Base-by-base conservation (phyloP, 2,329 filamentous ascomycete species). In the Metarhizium sp. region DNA sequence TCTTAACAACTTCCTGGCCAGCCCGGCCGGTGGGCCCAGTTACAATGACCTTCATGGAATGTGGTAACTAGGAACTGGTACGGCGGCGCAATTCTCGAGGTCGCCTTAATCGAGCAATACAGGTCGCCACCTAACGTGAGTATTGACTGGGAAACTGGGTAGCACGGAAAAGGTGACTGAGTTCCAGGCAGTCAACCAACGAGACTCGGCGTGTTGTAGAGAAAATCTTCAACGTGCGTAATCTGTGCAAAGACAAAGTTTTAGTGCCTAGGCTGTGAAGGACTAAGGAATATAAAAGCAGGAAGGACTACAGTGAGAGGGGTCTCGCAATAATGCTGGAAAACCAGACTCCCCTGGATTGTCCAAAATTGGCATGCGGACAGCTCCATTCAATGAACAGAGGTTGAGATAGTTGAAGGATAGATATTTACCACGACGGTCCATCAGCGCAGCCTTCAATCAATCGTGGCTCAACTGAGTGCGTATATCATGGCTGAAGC, bases 1-100 rank as follows among this genome's bases (percentile, higher is more conserved):
- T 74, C 8, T 69, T 65, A 53, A 85, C 72, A 34, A 83, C 72
- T 61, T 78, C 77, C 34, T 69, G 63, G 55, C 82, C 82, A 55
- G 83, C 74, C 61, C 76, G 75, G 59, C 82, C 82, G n/a, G 80
- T 85, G 25, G 72, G 71, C 50, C 82, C 82, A 6, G 78, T 75
- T 40, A 86, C 69, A 57, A 86, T 76, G 61, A 85, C 70, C 63
- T 84, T 83, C 81, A 85, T 84, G 52, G 40, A 55, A 25, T 29
- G 6, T 2, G 18, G n/a, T 10, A 11, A 48, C 45, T 6, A n/a
- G 11, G 20, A 7, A 46, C 45, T 20, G n/a, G 42, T 20, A 20
- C 18, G 14, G 6, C n/a, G 40, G 40, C 14, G n/a, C 18, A 16
- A 16, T 14, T 16, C 38, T 40, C 13, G 38, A 5, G 14, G 38